Conservation (phyloP, 352 stramenopile genomes). For the Pythium rishiriense region DNA sequence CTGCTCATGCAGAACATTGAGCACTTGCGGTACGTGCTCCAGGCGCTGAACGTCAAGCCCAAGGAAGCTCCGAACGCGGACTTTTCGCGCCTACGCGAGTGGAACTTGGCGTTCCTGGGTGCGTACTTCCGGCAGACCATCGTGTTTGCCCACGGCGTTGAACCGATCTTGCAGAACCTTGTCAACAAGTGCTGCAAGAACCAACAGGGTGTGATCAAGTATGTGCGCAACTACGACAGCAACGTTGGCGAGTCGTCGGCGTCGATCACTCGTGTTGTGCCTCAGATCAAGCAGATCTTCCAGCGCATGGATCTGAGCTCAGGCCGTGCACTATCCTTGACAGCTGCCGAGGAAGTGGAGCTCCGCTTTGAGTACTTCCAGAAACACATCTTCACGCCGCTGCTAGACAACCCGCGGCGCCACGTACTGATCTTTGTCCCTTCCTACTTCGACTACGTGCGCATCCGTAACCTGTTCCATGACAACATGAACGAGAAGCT, state of each 20-base stretch:
- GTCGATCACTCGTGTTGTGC: conserved; percentile 64
- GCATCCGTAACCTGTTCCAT: conserved; percentile 81
- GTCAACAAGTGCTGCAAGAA: conserved; percentile 66
- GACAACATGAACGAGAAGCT: conserved; percentile 74
- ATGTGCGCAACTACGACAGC: conserved; percentile 54
- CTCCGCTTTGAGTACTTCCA: conserved; percentile 76
- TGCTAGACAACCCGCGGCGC: conserved; percentile 66
- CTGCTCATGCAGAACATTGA: conserved; percentile 85
- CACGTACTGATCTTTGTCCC: conserved; percentile 81
- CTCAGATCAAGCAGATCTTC: conserved; percentile 79
- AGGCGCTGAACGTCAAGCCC: conserved; percentile 59
- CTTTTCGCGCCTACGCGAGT: conserved; percentile 72
- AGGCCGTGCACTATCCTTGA: conserved; percentile 24
- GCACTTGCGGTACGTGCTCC: conserved; percentile 64
- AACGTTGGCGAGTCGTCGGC: conserved; percentile 40
- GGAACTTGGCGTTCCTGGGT: conserved; percentile 68
- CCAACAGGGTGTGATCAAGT: conserved; percentile 50
- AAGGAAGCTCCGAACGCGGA: conserved; percentile 73
- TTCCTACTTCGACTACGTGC: conserved; percentile 88
- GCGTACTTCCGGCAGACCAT: conserved; percentile 77
- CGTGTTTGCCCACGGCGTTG: conserved; percentile 60
- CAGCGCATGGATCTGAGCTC: conserved; percentile 62
- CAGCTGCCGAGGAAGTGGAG: conserved; percentile 50
- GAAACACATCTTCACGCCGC: conserved; percentile 73
- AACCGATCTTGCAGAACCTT: conserved; percentile 60